Evolutionary conservation across 208 protist species (phyloP), one percentile per base, ranked within the genome.

Genomic region (Wallacemonas sp.): DNA sequence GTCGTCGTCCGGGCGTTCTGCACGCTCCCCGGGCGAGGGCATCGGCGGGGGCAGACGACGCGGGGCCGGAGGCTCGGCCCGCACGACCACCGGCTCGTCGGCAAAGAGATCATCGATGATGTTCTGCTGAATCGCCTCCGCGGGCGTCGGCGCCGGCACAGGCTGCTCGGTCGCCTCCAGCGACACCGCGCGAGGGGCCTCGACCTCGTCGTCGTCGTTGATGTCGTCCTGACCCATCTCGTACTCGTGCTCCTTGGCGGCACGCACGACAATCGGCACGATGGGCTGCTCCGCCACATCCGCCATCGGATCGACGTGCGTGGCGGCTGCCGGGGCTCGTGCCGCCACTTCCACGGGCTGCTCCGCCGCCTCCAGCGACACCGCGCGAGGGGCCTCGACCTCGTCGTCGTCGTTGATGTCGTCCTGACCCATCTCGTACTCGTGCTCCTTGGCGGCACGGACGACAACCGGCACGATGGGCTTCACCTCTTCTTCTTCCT

Each of bases 21-120:
- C 57, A 5, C 32, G 22, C 49, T 76, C 57, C 14, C 33, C 57
- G 2, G 65, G 65, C 20, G 66, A 66, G 1, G 72, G 50, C 46
- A 78, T 65, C 11, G 64, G 72, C 22, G 72, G 66, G 18, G 72
- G 69, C 14, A 61, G 66, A 20, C 66, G 66, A 26, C 66, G 66
- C 25, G 66, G 66, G 3, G 41, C 26, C 4, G 65, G 48, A 5
- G 50, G 39, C 18, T 25, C 39, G 23, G 26, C 5, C 12, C 10
- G 55, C 0, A 25, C 16, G 18, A 7, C 7, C 22, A 38, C n/a
- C 0, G 57, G 26, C 33, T 32, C 36, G 29, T 64, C 57, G 5
- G 12, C 42, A n/a, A 50, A 46, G 41, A 64, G 41, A 25, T 64
- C 57, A 14, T 64, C 57, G 20, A 50, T 64, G 42, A 50, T 50